Evolutionary conservation across 139 green algal species (phyloP).

Genomic region (Picochlorum sp.): DNA sequence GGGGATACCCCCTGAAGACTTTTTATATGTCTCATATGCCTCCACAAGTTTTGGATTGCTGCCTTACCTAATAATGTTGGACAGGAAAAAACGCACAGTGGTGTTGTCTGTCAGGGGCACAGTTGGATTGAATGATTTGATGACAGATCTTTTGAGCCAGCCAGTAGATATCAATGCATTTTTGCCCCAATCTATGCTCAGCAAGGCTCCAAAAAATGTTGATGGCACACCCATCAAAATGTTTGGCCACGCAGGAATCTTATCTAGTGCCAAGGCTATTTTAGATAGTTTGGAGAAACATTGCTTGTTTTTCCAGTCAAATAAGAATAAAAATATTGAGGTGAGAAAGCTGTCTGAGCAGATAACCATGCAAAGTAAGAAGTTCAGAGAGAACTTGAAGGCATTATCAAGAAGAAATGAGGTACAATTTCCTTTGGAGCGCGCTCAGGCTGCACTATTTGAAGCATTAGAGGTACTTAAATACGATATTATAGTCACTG

Average conservation of each 20-base stretch:
- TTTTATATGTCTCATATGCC: conserved; percentile 24
- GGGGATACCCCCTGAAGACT: conserved; percentile 7
- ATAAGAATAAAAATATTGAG: too few relatives aligned
- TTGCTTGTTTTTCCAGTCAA: too few relatives aligned
- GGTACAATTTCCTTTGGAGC: neutral
- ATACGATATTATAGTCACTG: conserved; percentile 35
- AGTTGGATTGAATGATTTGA: conserved; percentile 17
- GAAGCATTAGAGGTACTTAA: conserved; percentile 15
- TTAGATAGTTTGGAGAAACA: conserved; percentile 38
- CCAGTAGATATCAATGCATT: conserved; percentile 30
- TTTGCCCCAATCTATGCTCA: conserved; percentile 26
- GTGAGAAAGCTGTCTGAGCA: neutral
- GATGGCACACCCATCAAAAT: conserved; percentile 6
- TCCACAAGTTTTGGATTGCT: conserved; percentile 22
- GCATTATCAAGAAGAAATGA: neutral
- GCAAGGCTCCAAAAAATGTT: neutral
- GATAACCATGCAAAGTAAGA: neutral
- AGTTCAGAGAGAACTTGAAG: neutral
- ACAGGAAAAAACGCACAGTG: conserved; percentile 14
- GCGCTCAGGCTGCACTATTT: conserved; percentile 10
- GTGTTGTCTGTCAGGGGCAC: conserved; percentile 27
- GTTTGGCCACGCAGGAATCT: conserved; percentile 45
- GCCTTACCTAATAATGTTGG: conserved; percentile 38
- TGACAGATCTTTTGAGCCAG: conserved; percentile 35
- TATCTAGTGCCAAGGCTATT: conserved; percentile 35